These are phyloP conservation scores for Dendrobium nobile DNA, from an alignment of 106 monocot species.

Conservation along the genomic window DNA sequence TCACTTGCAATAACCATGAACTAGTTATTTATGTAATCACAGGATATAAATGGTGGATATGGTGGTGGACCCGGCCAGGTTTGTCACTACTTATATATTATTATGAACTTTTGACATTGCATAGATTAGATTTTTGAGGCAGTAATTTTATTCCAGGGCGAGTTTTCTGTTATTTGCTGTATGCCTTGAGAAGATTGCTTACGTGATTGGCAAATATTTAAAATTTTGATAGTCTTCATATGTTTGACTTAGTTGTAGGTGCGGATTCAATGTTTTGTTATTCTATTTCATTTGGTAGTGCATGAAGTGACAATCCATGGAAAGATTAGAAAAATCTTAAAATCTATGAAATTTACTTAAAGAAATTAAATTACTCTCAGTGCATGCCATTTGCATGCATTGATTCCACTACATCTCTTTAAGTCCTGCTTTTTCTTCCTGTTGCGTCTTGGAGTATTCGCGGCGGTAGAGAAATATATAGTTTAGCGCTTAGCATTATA, in stretches of 20 bases:
- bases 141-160: not conserved
- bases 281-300: not conserved
- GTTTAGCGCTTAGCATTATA: too few species aligned
- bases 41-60: conserved; percentile 91
- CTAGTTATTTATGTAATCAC: conserved; percentile 6
- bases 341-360: not conserved
- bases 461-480: too few species aligned
- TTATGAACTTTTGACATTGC: not conserved
- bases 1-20: not conserved
- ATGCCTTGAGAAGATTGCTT: not conserved
- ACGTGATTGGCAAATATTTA: not conserved
- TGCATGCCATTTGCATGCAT: not conserved
- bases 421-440: too few species aligned
- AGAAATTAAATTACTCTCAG: not conserved
- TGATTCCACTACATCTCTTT: not conserved
- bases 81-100: conserved; percentile 1
- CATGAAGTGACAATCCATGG: not conserved
- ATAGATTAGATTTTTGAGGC: not conserved
- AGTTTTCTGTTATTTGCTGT: not conserved
- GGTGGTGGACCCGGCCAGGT: conserved; percentile 91
- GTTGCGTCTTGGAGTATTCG: too few species aligned
- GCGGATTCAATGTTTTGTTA: not conserved
- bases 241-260: not conserved
- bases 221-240: not conserved
- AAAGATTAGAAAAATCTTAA: not conserved